Base-by-base conservation (phyloP, 1,139 yeast genomes). In the Kodamaea alishanica region DNA sequence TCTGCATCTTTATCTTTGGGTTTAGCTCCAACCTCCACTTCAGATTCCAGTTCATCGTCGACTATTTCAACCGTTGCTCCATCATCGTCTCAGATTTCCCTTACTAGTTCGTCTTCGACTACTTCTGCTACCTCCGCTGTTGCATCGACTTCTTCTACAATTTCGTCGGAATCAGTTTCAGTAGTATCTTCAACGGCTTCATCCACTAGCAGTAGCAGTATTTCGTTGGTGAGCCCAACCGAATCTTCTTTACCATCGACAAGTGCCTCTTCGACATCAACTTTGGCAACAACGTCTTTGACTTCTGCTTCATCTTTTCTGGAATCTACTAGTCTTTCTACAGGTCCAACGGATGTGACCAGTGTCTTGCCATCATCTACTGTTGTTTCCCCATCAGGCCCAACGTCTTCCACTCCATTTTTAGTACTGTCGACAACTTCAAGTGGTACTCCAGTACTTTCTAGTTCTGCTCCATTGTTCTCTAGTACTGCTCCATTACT, bases 211-310 rank as follows among this genome's bases (percentile, higher is more conserved):
- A 15, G 20, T 20, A 28, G 30, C 8, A 8, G 30, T 12, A 5
- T 33, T 5, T 11, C 37, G 6, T 34, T 25, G 33, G 37, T 34
- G 11, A 24, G 29, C 10, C 37, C 37, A 28, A 34, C 37, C 6
- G 33, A 23, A 6, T 34, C 36, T 20, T 28, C 36, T 26, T 15
- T 15, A 15, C 20, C 20, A 15, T 15, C 20, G 3, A 3, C 20
- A 15, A 15, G 20, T 15, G 20, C 4, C 20, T 15, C 20, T 15
- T 15, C 4, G 15, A 12, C 22, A 22, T 27, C 10, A 11, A 27
- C 29, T 24, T 15, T 28, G 7, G 39, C 32, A 6, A 26, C 33
- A 9, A 32, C 36, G 7, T 9, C 25, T 8, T 9, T 12, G 24
- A 8, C 31, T 12, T 15, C 20, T 15, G 20, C 20, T 15, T 15